Evolutionary conservation across 2,329 filamentous ascomycete species (phyloP), one percentile per base, ranked within the genome.

Genomic region (Arachnomyces sp.): DNA sequence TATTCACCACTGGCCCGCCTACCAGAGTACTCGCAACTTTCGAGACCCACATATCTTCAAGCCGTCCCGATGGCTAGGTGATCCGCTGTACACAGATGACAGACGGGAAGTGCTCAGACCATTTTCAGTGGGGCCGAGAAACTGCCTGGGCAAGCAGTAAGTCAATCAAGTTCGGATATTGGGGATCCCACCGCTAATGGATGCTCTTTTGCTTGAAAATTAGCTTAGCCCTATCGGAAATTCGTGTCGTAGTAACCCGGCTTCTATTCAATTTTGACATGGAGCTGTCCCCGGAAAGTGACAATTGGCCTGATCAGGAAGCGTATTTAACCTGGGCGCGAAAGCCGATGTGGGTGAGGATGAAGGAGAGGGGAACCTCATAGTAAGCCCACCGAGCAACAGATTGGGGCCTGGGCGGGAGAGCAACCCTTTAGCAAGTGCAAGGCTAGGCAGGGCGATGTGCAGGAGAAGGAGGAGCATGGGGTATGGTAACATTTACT

Each of bases 181-280:
- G n/a, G n/a, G n/a, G 9, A 25, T 9, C 20, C 20, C 20, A 25
- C 20, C 9, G 20, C 9, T 25, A 25, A 25, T 9, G 9, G 9
- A 5, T 25, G 20, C 20, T 25, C 20, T 9, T 9, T 5, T 25
- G 5, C 9, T 25, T 25, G 20, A 5, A 25, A 25, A 25, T 5
- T 33, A 72, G 68, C 42, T 56, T 76, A 29, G 70, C 71, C 2
- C 71, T 70, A 36, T 58, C 66, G 14, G 71, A 76, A 49, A 70
- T 74, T 61, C 60, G 71, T 3, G 51, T 72, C 4, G 67, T 74
- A 29, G 50, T 76, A 5, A 64, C 67, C 0, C 63, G 63, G 2
- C 47, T 75, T 4, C 46, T 76, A 1, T 74, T 61, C 52, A 68
- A 68, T 36, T 76, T 73, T 47, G 71, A 75, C 41, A 41, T 73